Base-by-base conservation (phyloP, 768 basidiomycete species). In the Cubamyces sp. region DNA sequence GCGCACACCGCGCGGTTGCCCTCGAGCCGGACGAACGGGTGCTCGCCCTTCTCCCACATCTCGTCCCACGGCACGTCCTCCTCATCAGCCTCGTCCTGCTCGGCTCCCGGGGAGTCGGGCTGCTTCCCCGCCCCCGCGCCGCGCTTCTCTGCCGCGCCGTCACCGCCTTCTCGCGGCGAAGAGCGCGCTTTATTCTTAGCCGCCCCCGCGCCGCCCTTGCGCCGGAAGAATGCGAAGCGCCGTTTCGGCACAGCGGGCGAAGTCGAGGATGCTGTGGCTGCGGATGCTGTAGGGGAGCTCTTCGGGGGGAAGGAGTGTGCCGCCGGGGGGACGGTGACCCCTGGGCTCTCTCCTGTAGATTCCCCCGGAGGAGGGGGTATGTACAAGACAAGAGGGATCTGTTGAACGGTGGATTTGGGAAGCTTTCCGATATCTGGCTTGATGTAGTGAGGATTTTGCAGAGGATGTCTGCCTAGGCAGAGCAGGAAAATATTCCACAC, bases 1-100 rank as follows among this genome's bases (percentile, higher is more conserved):
- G 90, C 90, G 72, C 92, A 94, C 16, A 87, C 84, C 4, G 92
- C 92, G 54, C 92, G 87, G 69, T 94, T 92, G 23, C 85, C 88
- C 66, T 92, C 90, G 40, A 94, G 79, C 45, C 88, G 77, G 39
- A 94, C 90, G 72, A 94, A 93, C 1, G 92, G 92, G 72, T 89
- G 89, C 53, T 87, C 86, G 41, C 84, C 82, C 45, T 82, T 79
- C 68, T 91, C 91, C 88, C 90, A 94, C 53, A 85, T 80, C 56
- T 87, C 87, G 66, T 92, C 88, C 90, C 91, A 93, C 15, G 82
- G 80, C 64, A 80, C 75, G 11, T 79, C 78, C 25, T 74, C 77
- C 47, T 60, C 77, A 19, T 60, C 77, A 19, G 73, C 76, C 48
- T 58, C 60, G 37, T 14, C 49, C 2, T 66, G 69, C 49, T 49